These are phyloP conservation scores for Ascosphaera acerosa DNA, from an alignment of 2,329 filamentous ascomycete genomes.

Conservation along the genomic window DNA sequence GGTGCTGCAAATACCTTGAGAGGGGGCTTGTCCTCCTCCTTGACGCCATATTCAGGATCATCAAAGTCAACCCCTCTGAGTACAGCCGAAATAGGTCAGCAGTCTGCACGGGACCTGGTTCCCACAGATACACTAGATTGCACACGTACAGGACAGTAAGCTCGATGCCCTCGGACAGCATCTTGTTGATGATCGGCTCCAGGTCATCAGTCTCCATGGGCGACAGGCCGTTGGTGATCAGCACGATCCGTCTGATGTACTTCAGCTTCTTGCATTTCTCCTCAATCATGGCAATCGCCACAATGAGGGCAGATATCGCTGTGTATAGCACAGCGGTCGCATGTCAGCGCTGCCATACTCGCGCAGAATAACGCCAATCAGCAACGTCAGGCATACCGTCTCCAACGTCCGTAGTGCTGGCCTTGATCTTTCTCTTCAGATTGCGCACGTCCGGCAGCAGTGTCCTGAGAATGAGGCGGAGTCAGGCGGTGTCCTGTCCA, in stretches of 20 bases:
- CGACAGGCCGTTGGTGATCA: constrained; percentile 62
- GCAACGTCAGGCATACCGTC: constrained; percentile 41
- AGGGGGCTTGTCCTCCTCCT: constrained; percentile 61
- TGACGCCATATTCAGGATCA: constrained; percentile 66
- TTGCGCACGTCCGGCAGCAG: constrained; percentile 43
- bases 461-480: constrained; percentile 19
- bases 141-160: constrained; percentile 46
- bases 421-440: constrained; percentile 36
- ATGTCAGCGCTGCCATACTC: too few species aligned
- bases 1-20: constrained; percentile 30
- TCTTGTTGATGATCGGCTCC: constrained; percentile 41
- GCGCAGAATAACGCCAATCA: too few species aligned
- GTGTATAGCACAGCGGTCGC: background rate
- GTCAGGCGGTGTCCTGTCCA: constrained; percentile 34
- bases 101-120: background rate
- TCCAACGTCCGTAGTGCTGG: constrained; percentile 42
- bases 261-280: constrained; percentile 59
- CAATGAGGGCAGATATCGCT: constrained; percentile 58
- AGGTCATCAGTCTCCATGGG: constrained; percentile 47
- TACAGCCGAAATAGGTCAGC: too few species aligned
- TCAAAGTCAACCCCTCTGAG: constrained; percentile 75
- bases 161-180: constrained; percentile 53
- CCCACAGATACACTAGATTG: background rate
- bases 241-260: constrained; percentile 52
- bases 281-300: constrained; percentile 70